Base-by-base conservation (phyloP, 2,329 filamentous ascomycete species). In the Thermoascus crustaceus region DNA sequence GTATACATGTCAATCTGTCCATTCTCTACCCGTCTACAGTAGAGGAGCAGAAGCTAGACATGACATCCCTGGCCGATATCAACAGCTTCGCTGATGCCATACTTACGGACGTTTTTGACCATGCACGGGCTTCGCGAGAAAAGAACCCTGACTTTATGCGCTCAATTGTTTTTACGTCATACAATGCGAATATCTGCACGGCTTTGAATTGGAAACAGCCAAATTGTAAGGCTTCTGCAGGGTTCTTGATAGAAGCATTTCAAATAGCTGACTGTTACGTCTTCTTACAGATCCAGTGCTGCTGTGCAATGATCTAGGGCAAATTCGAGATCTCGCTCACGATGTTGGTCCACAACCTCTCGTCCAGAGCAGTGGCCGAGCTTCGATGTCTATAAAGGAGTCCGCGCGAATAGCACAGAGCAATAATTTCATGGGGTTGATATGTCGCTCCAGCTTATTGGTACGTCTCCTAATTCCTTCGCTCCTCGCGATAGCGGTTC, bases 121-220 rank as follows among this genome's bases (percentile, higher is more conserved):
- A 96, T 58, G 88, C 88, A 2, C 76, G 89, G 29, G 49, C 75
- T 50, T 44, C 85, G 60, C 71, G 80, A 39, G 72, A 79, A 40
- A 65, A 68, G 43, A 78, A 76, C 1, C 78, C 85, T 6, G 79
- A 85, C 36, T 76, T 80, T 10, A 80, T 91, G 47, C 74, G 88
- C 25, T 94, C 85, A 8, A 81, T 98, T 34, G 85, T 95, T 7
- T 95, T 98, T 58, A 93, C 85, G 50, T 94, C 86, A 14, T 94
- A 89, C 61, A 95, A 94, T 55, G 72, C 85, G 8, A 82, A 81
- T 44, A 76, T 96, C 13, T 98, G 91, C 63, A 93, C 85, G 10
- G 88, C 89, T 4, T 66, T 98, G 50, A 98, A 98, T 63, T 98
- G 91, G 91, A 98, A 98, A 61, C 91, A 98, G 60, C 91, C 91